phyloP scores from a whole-genome alignment of 768 basidiomycete genomes.

The Boletus huronensis region DNA sequence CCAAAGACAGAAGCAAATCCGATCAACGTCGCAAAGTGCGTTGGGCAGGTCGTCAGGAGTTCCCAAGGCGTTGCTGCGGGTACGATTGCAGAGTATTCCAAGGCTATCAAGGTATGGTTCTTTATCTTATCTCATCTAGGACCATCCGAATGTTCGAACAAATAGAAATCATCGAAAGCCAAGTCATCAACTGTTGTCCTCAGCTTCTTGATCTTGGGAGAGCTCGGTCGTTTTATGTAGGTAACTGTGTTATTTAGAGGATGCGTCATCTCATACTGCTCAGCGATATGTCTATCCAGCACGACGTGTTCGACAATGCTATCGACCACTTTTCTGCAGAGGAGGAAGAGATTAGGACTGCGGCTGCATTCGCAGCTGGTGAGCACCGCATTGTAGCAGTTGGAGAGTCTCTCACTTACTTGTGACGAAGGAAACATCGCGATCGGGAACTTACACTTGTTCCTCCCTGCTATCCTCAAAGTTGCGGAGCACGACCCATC shows the following conservation, averaged over 20 bases:
- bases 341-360: conserved; percentile 82
- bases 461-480: conserved; percentile 81
- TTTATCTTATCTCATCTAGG: neutral
- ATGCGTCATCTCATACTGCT: conserved; percentile 1
- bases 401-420: neutral
- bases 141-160: neutral
- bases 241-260: neutral
- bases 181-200: conserved; percentile 70
- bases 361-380: conserved; percentile 95
- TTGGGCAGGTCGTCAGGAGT: conserved; percentile 78
- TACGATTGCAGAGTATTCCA: conserved; percentile 82
- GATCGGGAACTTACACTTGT: conserved; percentile 85
- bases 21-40: conserved; percentile 77
- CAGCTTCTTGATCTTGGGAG: conserved; percentile 85
- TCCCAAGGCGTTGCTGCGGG: conserved; percentile 72
- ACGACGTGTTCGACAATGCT: conserved; percentile 71
- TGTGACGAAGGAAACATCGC: conserved; percentile 79
- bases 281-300: conserved; percentile 84
- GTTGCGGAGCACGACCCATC: conserved; percentile 70
- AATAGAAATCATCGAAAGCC: conserved; percentile 54
- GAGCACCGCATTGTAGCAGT: conserved; percentile 16
- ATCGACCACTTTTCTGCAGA: conserved; percentile 74
- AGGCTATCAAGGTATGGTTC: conserved; percentile 62
- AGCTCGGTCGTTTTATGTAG: conserved; percentile 89
- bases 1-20: conserved; percentile 52